Evolutionary conservation across 202 grass and related monocot species (phyloP), one percentile per base, ranked within the genome.

Genomic region (Bolboschoenoplectus hybrid): DNA sequence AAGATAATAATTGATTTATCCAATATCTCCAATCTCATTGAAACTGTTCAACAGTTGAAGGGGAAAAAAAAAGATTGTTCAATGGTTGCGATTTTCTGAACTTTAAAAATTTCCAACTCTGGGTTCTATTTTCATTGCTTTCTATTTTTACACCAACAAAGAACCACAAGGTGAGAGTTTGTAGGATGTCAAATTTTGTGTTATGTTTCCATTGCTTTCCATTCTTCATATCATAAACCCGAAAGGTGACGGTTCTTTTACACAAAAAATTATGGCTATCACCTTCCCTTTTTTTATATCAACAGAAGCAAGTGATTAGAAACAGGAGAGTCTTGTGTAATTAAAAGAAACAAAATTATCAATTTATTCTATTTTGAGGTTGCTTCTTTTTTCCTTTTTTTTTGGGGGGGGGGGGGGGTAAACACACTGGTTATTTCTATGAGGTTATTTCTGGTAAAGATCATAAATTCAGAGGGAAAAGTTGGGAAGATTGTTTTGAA

Each of bases 331-430:
- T 71, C 4, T 26, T 26, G 70, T 74, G 70, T 49, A 26, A 50
- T 50, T 17, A 74, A 47, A 50, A 50, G 67, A 84, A 66, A 35
- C 41, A 74, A 56, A 68, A 72, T 84, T 52, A 14, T 72, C 68
- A 60, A 79, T 70, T 32, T 45, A 87, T 65, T 74, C 73, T 88
- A 80, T 81, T 86, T 81, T 7, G 61, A 35, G 67, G 47, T 64
- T n/a, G 39, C 62, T 84, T 86, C 35, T 74, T 35, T 76, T 67
- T 51, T 57, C 55, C 36, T 36, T 84, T 81, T 90, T 66, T 78
- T n/a, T n/a, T n/a, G n/a, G n/a, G n/a, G n/a, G n/a, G n/a, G n/a
- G n/a, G 11, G 40, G 55, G 43, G 45, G 51, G 32, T 52, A 38
- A 61, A 60, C 55, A 74, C 51, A 40, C 55, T 67, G 19, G 55